These are phyloP conservation scores for Trichoderma cornu-damae DNA, from an alignment of 2,329 filamentous ascomycete species.

Conservation along the genomic window DNA sequence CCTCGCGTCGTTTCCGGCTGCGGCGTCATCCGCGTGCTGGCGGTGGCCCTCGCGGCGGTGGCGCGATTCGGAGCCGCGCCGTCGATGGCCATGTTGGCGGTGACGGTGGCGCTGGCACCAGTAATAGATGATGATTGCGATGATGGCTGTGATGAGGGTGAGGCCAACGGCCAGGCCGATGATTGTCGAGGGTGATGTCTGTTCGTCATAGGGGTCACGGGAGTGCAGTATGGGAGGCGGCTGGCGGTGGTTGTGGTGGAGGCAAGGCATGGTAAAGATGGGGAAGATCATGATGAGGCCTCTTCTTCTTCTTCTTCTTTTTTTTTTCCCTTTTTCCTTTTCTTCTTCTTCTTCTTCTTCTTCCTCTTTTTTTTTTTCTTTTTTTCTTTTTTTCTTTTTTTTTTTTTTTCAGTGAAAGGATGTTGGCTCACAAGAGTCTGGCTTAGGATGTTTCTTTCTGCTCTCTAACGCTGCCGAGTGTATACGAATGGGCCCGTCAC, in stretches of 20 bases:
- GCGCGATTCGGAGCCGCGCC: not conserved
- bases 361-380: no score
- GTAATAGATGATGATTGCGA: not conserved
- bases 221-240: not conserved
- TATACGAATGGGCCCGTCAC: not conserved
- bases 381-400: no score
- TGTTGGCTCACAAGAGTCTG: not conserved
- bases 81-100: not conserved
- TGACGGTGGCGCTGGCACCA: constrained; percentile 9
- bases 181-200: constrained; percentile 3
- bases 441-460: not conserved
- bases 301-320: no score
- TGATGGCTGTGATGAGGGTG: not conserved
- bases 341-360: no score
- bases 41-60: not conserved
- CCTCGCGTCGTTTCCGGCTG: not conserved
- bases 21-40: not conserved
- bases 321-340: no score
- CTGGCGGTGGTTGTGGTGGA: not conserved
- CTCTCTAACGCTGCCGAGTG: not conserved
- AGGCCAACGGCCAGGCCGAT: constrained; percentile 12
- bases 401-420: no score
- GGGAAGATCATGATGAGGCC: constrained; percentile 3
- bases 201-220: not conserved
- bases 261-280: constrained; percentile 8